phyloP scores from a whole-genome alignment of 371 early-diverging fungal species.

The Fennellomyces sp. region DNA sequence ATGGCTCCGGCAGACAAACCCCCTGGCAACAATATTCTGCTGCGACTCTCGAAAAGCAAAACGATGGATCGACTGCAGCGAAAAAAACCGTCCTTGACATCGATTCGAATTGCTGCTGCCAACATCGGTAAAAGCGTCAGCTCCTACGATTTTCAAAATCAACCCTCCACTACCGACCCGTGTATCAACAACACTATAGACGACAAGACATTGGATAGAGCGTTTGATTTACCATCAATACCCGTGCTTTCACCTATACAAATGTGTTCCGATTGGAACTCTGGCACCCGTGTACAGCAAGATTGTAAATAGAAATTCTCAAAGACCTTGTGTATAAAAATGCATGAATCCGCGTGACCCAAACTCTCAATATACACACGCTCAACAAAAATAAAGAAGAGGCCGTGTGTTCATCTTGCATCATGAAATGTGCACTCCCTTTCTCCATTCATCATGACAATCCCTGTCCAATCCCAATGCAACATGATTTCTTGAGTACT shows the following conservation, averaged over 20 bases:
- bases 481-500: background rate
- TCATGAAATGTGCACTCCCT: background rate
- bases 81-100: background rate
- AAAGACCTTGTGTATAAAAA: too few relatives aligned
- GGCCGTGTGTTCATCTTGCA: too few relatives aligned
- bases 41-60: conserved; percentile 12
- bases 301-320: background rate
- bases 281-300: conserved; percentile 3
- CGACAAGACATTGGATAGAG: background rate
- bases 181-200: background rate
- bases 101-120: background rate
- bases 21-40: background rate
- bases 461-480: background rate
- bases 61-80: conserved; percentile 11
- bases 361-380: background rate
- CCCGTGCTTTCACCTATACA: conserved; percentile 16
- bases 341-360: background rate
- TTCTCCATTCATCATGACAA: background rate
- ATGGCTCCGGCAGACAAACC: background rate
- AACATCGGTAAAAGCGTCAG: conserved; percentile 1
- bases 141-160: background rate
- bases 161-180: too few relatives aligned
- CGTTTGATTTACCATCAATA: conserved; percentile 16
- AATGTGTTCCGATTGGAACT: conserved; percentile 11
- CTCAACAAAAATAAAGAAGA: background rate